phyloP scores from a whole-genome alignment of 2,329 filamentous ascomycete genomes.

The Mycosphaerelloides madeirae region DNA sequence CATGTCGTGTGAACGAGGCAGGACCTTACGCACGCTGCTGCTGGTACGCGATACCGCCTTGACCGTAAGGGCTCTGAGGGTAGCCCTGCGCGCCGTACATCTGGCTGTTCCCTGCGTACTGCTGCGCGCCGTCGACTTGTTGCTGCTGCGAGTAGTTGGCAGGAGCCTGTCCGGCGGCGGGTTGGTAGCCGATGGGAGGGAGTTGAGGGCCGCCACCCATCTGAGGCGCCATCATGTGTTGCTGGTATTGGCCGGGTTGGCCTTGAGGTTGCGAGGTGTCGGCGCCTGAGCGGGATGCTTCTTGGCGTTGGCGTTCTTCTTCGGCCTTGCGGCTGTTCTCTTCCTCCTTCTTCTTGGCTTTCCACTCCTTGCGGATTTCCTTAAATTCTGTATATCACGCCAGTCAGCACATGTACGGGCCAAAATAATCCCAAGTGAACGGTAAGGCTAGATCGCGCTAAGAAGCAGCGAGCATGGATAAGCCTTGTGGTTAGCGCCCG shows the following conservation, averaged over 20 bases:
- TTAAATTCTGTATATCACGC: constrained; percentile 72
- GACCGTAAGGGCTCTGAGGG: constrained; percentile 47
- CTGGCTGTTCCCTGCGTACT: constrained; percentile 42
- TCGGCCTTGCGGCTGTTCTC: constrained; percentile 84
- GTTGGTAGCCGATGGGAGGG: constrained; percentile 50
- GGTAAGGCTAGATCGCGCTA: constrained; percentile 30
- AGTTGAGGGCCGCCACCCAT: constrained; percentile 45
- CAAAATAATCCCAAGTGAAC: constrained; percentile 14
- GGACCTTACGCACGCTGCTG: constrained; percentile 32
- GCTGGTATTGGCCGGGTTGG: constrained; percentile 43
- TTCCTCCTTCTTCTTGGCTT: constrained; percentile 98
- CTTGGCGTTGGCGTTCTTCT: constrained; percentile 74
- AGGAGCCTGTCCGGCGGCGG: constrained; percentile 40
- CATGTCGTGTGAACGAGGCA: constrained; percentile 9
- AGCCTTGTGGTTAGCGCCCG: constrained; percentile 28
- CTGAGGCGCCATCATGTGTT: constrained; percentile 43
- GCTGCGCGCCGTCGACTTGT: constrained; percentile 45
- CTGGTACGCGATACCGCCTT: constrained; percentile 44
- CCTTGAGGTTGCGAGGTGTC: constrained; percentile 49
- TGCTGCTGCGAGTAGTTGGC: constrained; percentile 46
- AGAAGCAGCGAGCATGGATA: constrained; percentile 24
- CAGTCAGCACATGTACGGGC: constrained; percentile 35
- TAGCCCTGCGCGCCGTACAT: constrained; percentile 47
- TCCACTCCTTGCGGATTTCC: constrained; percentile 98
- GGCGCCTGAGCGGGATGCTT: constrained; percentile 52